A percentile compares a stretch with the other conserved stretches of the same genome.
Evolutionary conservation across 805 yeast genomes (phyloP).

Genomic region (Ogataea ganodermae): DNA sequence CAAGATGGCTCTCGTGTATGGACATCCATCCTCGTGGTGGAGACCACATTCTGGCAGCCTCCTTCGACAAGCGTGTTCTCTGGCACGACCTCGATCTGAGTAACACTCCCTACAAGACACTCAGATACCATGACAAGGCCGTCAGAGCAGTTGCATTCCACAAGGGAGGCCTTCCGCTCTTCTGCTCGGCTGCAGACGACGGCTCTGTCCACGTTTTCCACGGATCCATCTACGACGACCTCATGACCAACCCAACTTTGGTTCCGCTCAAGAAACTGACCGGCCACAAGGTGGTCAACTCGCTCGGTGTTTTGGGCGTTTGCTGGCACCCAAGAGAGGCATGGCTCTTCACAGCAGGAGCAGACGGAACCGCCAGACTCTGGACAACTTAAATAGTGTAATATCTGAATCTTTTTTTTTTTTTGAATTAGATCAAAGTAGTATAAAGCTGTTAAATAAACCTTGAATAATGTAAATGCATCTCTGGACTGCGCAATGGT

Average conservation of each 20-base stretch:
- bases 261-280: constrained; percentile 93
- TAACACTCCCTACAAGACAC: constrained; percentile 89
- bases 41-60: constrained; percentile 88
- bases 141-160: constrained; percentile 89
- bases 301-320: constrained; percentile 83
- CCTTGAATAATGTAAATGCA: too few relatives aligned
- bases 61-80: constrained; percentile 90
- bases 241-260: constrained; percentile 91
- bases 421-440: background rate
- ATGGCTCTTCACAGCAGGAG: constrained; percentile 96
- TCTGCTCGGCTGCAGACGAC: constrained; percentile 95
- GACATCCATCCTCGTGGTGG: constrained; percentile 94
- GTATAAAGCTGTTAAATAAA: too few relatives aligned
- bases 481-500: background rate
- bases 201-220: constrained; percentile 93
- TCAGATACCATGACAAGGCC: constrained; percentile 93
- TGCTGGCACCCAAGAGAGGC: constrained; percentile 98
- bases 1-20: constrained; percentile 87
- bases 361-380: constrained; percentile 91
- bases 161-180: constrained; percentile 79
- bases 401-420: too few relatives aligned
- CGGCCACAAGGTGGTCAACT: constrained; percentile 80
- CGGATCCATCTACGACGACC: constrained; percentile 92
- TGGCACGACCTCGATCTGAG: constrained; percentile 97
- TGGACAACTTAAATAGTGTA: constrained; percentile 74